phyloP scores from a whole-genome alignment of 129 eudicot species.

The Ambrosia trifida region DNA sequence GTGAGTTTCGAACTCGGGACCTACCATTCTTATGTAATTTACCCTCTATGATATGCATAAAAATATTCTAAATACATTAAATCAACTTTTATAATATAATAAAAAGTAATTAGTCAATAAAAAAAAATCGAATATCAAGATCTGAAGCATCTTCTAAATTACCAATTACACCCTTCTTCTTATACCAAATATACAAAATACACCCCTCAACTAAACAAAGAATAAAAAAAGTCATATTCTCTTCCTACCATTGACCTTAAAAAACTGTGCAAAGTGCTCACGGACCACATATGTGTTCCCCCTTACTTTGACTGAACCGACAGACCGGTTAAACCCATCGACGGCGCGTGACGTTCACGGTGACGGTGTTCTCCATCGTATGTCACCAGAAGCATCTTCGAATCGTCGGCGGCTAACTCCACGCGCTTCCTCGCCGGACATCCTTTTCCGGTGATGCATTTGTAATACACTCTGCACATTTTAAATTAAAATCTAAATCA shows the following conservation, averaged over 20 bases:
- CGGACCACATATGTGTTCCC: constrained; percentile 27
- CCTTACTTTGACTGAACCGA: constrained; percentile 30
- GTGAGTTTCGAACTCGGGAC: too few relatives aligned
- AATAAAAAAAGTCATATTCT: constrained; percentile 13
- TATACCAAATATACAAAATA: constrained; percentile 21
- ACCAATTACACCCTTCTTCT: constrained; percentile 18
- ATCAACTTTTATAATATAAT: not conserved
- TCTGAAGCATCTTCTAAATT: constrained; percentile 18
- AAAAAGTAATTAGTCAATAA: not conserved
- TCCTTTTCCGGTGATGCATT: constrained; percentile 63
- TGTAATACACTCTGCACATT: constrained; percentile 72
- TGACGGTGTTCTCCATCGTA: constrained; percentile 86
- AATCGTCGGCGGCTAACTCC: constrained; percentile 61
- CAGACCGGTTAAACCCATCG: constrained; percentile 20
- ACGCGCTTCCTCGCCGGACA: constrained; percentile 88
- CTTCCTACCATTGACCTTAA: constrained; percentile 31
- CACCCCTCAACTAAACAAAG: constrained; percentile 30
- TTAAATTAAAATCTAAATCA: not conserved
- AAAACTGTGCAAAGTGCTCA: constrained; percentile 29
- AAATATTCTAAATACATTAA: too few relatives aligned
- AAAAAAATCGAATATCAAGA: constrained; percentile 23
- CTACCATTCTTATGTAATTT: too few relatives aligned
- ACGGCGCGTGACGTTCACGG: constrained; percentile 41
- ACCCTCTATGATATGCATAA: too few relatives aligned
- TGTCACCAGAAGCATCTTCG: constrained; percentile 69